Conservation (phyloP, 257 asterid species). For the Fraxinus pennsylvanica region DNA sequence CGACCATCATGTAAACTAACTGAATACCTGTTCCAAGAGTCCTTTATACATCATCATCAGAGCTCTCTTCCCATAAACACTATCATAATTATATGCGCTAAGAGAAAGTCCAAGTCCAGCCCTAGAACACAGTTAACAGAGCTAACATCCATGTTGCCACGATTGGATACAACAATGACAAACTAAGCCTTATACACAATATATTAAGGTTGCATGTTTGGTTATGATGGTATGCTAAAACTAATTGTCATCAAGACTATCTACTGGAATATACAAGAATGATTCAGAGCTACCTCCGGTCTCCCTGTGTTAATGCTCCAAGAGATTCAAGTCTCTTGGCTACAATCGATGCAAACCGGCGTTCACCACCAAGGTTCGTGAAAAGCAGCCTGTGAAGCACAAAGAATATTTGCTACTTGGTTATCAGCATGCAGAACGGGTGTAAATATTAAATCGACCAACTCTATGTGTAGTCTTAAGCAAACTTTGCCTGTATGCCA, state of each 20-base stretch:
- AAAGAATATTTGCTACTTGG: conserved; percentile 15
- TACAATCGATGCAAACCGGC: conserved; percentile 97
- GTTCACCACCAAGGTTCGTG: conserved; percentile 98
- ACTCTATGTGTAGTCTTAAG: neutral
- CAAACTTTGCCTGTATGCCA: too few species aligned
- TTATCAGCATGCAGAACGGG: conserved; percentile 3
- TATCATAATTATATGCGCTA: conserved; percentile 93
- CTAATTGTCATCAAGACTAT: conserved; percentile 8
- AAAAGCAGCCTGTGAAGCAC: conserved; percentile 64
- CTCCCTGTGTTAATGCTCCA: conserved; percentile 98
- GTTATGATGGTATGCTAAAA: conserved; percentile 16
- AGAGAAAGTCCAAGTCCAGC: conserved; percentile 99
- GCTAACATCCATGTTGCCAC: neutral
- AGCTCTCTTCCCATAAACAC: conserved; percentile 87
- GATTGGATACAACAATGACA: neutral
- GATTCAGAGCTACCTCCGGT: conserved; percentile 66
- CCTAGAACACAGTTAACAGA: conserved; percentile 51
- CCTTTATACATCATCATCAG: conserved; percentile 76
- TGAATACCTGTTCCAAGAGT: conserved; percentile 78
- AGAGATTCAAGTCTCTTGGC: conserved; percentile 97
- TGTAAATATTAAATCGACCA: neutral
- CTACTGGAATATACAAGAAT: neutral
- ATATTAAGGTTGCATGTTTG: neutral
- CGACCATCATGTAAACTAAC: conserved; percentile 15
- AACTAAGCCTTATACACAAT: conserved; percentile 10